Conservation (phyloP, 192 early-diverging fungal genomes). For the Backusella parvicylindrica region DNA sequence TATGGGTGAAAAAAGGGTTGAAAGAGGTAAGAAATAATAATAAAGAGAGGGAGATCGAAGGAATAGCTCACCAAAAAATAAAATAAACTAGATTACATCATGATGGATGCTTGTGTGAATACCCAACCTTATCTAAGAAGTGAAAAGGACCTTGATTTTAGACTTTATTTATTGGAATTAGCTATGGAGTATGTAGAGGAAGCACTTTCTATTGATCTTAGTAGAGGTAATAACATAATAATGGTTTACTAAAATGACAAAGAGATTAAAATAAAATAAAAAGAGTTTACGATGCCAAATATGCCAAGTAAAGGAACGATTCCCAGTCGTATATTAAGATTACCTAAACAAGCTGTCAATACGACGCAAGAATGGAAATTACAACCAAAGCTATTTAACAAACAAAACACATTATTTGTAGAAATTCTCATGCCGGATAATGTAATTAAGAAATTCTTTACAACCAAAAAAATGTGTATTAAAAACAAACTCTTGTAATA, state of each 20-base stretch:
- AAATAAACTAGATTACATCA: slow-evolving; percentile 46
- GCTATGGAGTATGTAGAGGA: slow-evolving; percentile 68
- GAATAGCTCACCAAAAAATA: background rate
- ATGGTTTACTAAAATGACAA: background rate
- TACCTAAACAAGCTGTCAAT: slow-evolving; percentile 39
- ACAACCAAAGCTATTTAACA: background rate
- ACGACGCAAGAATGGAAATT: background rate
- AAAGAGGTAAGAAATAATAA: slow-evolving; percentile 18
- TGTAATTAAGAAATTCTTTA: background rate
- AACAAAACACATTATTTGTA: background rate
- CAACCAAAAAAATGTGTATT: background rate
- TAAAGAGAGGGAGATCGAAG: background rate
- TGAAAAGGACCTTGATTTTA: slow-evolving; percentile 56
- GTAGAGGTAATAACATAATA: slow-evolving; percentile 51
- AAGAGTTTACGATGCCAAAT: slow-evolving; percentile 59
- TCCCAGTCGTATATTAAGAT: slow-evolving; percentile 47
- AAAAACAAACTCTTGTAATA: background rate
- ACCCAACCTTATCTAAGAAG: slow-evolving; percentile 50
- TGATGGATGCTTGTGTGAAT: slow-evolving; percentile 70
- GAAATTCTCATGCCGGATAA: background rate
- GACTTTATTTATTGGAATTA: slow-evolving; percentile 65
- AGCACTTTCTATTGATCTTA: slow-evolving; percentile 49
- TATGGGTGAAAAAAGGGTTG: slow-evolving; percentile 46
- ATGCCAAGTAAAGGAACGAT: slow-evolving; percentile 56
- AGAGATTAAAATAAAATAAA: background rate